Evolutionary conservation across 306 rosid species (phyloP), one percentile per base, ranked within the genome.

Genomic region (Delonix regia): DNA sequence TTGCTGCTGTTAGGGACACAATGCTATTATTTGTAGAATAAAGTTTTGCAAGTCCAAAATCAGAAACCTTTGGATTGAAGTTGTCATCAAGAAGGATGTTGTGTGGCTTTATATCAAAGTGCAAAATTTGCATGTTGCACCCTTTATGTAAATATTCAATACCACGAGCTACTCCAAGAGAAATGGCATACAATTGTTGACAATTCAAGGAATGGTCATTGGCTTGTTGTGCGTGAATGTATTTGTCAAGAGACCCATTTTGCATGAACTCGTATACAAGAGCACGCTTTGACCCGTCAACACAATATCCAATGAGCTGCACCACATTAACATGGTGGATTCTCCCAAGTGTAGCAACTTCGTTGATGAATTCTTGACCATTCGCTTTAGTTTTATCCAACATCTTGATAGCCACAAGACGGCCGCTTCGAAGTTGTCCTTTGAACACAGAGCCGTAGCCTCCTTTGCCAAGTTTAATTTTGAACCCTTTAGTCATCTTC

Each of bases 251-350:
- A 28, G 80, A 62, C 0, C 80, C 80, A 45, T 76, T 76, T 4
- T 42, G 51, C 80, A 76, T 76, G 36, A 76, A 76, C 0, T 76
- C 73, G 19, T 62, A 76, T 1, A 76, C 15, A 34, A 76, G 73
- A 33, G 73, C 80, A 8, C 16, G 69, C 0, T 63, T 36, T 36
- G 48, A n/a, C 5, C 39, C 39, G 13, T 59, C 65, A 18, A 59
- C 65, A 0, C 39, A 59, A 24, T 56, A 56, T 3, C 62, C 80
- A n/a, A 75, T 25, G 0, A 75, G 49, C 0, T 36, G 65, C 21
- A 83, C 87, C 7, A 80, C 71, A 70, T 80, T 83, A 9, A 70
- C 47, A 70, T 83, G 81, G 45, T 83, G 70, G 6, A 83, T 75
- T 42, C 85, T 69, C 4, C 85, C 85, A 9, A 81, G 55, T 0